Evolutionary conservation across 2,329 filamentous ascomycete species (phyloP), one percentile per base, ranked within the genome.

Genomic region (Penicillium paneum): DNA sequence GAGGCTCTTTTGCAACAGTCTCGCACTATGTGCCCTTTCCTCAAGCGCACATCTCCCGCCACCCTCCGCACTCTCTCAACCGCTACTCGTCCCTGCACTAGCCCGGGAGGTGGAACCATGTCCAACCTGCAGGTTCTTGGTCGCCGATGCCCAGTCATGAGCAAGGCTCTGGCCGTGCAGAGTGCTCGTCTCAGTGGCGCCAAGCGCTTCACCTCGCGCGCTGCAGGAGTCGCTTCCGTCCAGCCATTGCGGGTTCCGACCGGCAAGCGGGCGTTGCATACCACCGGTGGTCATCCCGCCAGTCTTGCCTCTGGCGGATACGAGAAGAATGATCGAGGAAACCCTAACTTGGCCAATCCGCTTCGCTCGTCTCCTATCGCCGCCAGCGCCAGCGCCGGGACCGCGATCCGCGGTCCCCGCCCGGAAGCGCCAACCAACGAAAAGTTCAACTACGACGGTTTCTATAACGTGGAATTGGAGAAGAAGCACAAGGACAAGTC

Each of bases 401-500:
- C 69, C 41, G 61, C 68, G 35, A 55, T 71, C 39, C 63, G 74
- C 43, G 77, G 75, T 17, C 74, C 75, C 38, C 77, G 78, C 49
- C 78, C 81, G 4, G 69, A 75, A 39, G 80, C 80, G 32, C 78
- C 78, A 12, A 70, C 74, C 34, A 67, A 74, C 24, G 70, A 74
- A 55, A 90, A 86, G 68, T 99, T 97, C 75, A 83, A 97, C 75
- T 99, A 99, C 69, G 86, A 96, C 67, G 83, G 74, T 43, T 99
- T 97, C 76, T 99, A 97, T 78, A 78, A 87, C 62, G 79, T 79
- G 58, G 93, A 99, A 74, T 78, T 99, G 64, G 91, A 97, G 67
- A 97, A 97, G 84, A 99, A 99, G 80, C 94, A 96, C 83, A 92
- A 96, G 82, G 94, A 99, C 82, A 97, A 97, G 80, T 97, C 92